Conservation (phyloP, 2,329 filamentous ascomycete genomes). For the Scedosporium dehoogii region DNA sequence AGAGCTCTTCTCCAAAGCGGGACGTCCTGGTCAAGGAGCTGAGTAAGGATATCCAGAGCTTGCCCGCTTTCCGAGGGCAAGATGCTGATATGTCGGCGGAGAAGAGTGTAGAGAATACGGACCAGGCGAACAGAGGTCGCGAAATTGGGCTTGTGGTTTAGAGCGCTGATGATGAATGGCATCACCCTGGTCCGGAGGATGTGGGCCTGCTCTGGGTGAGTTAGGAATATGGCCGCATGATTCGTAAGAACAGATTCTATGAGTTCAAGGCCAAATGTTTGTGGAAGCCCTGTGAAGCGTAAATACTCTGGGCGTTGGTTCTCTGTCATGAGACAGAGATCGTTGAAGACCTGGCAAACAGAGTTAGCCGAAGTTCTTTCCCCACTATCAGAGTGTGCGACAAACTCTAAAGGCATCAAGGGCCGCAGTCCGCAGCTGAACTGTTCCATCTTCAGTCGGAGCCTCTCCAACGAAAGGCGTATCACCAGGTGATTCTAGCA, state of each 20-base stretch:
- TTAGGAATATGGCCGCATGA: conserved; percentile 68
- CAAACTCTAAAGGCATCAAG: conserved; percentile 71
- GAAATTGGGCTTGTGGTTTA: conserved; percentile 73
- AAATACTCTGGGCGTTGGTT: conserved; percentile 76
- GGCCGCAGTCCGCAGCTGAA: conserved; percentile 64
- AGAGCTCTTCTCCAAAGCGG: conserved; percentile 77
- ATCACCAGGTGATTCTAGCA: conserved; percentile 34
- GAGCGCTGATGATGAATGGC: conserved; percentile 67
- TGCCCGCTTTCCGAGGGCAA: conserved; percentile 74
- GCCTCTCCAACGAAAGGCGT: conserved; percentile 56
- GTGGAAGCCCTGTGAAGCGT: conserved; percentile 64
- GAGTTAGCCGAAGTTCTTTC: background rate
- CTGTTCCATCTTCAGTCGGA: conserved; percentile 50
- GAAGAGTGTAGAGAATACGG: conserved; percentile 71
- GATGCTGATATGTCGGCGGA: conserved; percentile 67
- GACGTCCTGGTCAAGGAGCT: conserved; percentile 80
- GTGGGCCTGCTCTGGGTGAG: conserved; percentile 71
- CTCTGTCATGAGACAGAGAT: conserved; percentile 80
- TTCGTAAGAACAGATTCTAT: conserved; percentile 86
- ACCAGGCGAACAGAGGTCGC: conserved; percentile 72
- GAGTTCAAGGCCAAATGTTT: conserved; percentile 79
- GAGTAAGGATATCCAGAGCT: conserved; percentile 69
- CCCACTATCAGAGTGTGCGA: background rate
- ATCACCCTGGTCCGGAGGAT: conserved; percentile 69
- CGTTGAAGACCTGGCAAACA: conserved; percentile 60